A percentile compares a stretch with the other conserved stretches of the same genome.
These are phyloP conservation scores for fission yeast (Schizosaccharomyces pombe) DNA, from an alignment of 805 yeast species.

Conservation along the genomic window ASM294v3 CU329670.1:5012001-5012500, in stretches of 20 bases:
- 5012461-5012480: slow-evolving; percentile 59
- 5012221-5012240: slow-evolving; percentile 60
- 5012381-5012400: slow-evolving; percentile 39
- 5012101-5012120: slow-evolving; percentile 55
- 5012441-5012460: slow-evolving; percentile 62
- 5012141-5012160: slow-evolving; percentile 67
- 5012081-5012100: slow-evolving; percentile 50
- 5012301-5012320: slow-evolving; percentile 48
- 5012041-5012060: background rate
- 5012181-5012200: slow-evolving; percentile 66
- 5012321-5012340: slow-evolving; percentile 22
- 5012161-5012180: slow-evolving; percentile 37
- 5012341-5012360: slow-evolving; percentile 62
- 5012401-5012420: slow-evolving; percentile 41
- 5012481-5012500: slow-evolving; percentile 74
- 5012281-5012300: slow-evolving; percentile 61
- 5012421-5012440: slow-evolving; percentile 69
- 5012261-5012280: slow-evolving; percentile 46
- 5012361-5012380: slow-evolving; percentile 59
- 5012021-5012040: slow-evolving; percentile 8
- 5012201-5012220: slow-evolving; percentile 51
- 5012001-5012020: slow-evolving; percentile 47
- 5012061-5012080: slow-evolving; percentile 15
- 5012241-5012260: slow-evolving; percentile 55
- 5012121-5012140: slow-evolving; percentile 75